These are phyloP conservation scores for Kalanchoe fedtschenkoi DNA, from an alignment of 164 flowering plant genomes.

Conservation along the genomic window DNA sequence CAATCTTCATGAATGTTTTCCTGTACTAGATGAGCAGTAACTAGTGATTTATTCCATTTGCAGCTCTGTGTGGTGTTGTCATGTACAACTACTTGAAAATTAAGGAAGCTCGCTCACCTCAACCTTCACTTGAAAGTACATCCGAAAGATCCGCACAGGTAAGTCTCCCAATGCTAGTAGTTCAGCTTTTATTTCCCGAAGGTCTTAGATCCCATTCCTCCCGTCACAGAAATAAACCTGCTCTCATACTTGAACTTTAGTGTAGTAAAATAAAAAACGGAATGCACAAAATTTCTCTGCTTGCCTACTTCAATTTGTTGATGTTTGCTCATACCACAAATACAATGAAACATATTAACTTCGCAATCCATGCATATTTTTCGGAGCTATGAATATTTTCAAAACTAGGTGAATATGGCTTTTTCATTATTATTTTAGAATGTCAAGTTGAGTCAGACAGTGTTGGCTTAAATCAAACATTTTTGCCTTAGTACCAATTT, in stretches of 20 bases:
- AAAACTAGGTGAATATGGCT: neutral
- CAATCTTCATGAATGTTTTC: neutral
- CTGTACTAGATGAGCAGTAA: neutral
- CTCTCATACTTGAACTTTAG: neutral
- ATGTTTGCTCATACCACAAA: neutral
- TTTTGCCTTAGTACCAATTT: neutral
- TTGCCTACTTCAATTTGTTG: neutral
- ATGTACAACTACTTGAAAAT: conserved; percentile 95
- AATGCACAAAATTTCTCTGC: neutral
- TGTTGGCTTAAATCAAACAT: neutral
- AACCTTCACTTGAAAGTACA: conserved; percentile 38
- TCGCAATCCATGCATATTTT: neutral
- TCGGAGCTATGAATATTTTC: neutral
- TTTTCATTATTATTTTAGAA: neutral
- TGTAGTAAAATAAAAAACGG: neutral
- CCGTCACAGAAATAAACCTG: neutral
- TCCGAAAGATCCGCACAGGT: conserved; percentile 63
- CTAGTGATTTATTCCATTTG: conserved; percentile 2
- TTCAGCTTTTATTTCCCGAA: neutral
- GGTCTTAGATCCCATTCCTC: neutral
- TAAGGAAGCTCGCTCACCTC: conserved; percentile 73
- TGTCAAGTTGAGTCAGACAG: neutral
- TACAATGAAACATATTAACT: neutral
- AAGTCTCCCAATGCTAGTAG: neutral
- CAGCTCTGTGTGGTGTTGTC: conserved; percentile 94